Evolutionary conservation across 768 basidiomycete species (phyloP), one percentile per base, ranked within the genome.

Genomic region (Megacollybia marginata): DNA sequence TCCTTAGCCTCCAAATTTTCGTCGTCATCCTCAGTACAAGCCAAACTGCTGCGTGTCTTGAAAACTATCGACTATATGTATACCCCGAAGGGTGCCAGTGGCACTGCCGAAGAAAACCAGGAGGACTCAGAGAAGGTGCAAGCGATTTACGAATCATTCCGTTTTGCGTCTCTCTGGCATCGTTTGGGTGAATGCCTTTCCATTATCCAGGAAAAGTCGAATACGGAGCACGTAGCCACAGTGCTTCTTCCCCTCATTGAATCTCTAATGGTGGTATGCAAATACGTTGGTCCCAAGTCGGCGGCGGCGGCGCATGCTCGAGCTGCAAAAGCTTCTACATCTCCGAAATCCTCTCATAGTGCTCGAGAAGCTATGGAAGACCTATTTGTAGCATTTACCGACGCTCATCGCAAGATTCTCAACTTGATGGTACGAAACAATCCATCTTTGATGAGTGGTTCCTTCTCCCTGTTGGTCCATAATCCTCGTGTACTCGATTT

Each of bases 1-100:
- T 76, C 83, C 4, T 80, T 89, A 6, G 83, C 95, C 7, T 80
- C 87, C 42, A 91, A 87, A 58, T 98, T 99, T 70, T 95, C 95
- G 1, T 83, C 92, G 1, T 85, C 94, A 2, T 94, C 94, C 1
- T 94, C 94, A 0, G 81, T 83, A 40, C 96, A 99, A 71, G 93
- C 96, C n/a, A 96, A 96, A 67, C 79, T 99, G 5, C 74, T 99
- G 7, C 79, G 96, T 11, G 86, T 99, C 12, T 73, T 99, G 55
- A 99, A 98, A 70, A 96, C 95, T 9, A 88, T 99, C 60, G 96
- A 98, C 63, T 95, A 94, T 64, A 94, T 96, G 82, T 92, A 88
- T 65, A 83, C 85, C 2, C 82, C 85, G 7, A 74, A 71, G 52
- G 62, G 69, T 31, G 58, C 72, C 9, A 57, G 73, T 28, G 60